Evolutionary conservation across 2,329 filamentous ascomycete species (phyloP).

Genomic region (Venturia aucupariae): DNA sequence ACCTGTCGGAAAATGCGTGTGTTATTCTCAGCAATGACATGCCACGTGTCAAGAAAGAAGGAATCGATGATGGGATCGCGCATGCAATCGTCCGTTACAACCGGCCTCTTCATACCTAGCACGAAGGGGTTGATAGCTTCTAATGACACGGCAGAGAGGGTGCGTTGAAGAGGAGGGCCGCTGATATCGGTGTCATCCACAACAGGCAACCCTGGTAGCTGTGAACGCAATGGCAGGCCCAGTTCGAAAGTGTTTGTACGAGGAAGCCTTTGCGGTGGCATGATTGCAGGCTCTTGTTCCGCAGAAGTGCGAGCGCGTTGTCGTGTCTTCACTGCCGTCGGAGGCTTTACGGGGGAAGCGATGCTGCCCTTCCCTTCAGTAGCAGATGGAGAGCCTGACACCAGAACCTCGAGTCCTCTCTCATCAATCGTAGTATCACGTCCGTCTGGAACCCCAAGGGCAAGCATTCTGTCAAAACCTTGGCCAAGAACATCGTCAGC

Average conservation of each 20-base stretch:
- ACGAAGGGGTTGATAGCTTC: slow-evolving; percentile 39
- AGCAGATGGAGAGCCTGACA: slow-evolving; percentile 45
- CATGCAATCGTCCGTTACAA: slow-evolving; percentile 88
- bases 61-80: slow-evolving; percentile 70
- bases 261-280: slow-evolving; percentile 10
- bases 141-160: slow-evolving; percentile 42
- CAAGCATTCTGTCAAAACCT: slow-evolving; percentile 62
- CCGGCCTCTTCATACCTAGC: slow-evolving; percentile 61
- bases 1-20: slow-evolving; percentile 89
- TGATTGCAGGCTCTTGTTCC: slow-evolving; percentile 17
- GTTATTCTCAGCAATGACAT: slow-evolving; percentile 80
- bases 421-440: slow-evolving; percentile 63
- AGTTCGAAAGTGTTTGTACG: slow-evolving; percentile 57
- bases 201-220: slow-evolving; percentile 60
- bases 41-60: slow-evolving; percentile 87
- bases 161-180: slow-evolving; percentile 54
- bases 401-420: slow-evolving; percentile 59
- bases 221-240: slow-evolving; percentile 57
- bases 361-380: slow-evolving; percentile 42
- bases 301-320: slow-evolving; percentile 21
- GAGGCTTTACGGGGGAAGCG: background rate
- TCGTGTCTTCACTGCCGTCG: background rate
- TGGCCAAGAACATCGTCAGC: slow-evolving; percentile 69
- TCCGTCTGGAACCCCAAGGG: slow-evolving; percentile 39
- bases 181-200: slow-evolving; percentile 76